Base-by-base conservation (phyloP, 2,329 filamentous ascomycete species). In the Paraconiothyrium sp. region DNA sequence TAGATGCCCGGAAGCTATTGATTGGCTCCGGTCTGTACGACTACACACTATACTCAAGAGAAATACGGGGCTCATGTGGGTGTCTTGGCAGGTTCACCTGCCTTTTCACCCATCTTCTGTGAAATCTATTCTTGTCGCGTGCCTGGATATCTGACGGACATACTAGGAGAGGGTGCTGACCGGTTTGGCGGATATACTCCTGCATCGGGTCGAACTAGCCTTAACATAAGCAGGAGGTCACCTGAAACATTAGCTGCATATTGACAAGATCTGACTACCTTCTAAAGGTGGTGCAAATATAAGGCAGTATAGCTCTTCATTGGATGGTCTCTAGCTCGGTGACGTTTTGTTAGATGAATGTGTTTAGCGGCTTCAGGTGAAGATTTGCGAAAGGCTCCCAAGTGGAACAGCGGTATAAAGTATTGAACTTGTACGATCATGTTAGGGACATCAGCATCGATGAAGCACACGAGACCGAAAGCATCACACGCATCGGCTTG, bases 161-260 rank as follows among this genome's bases (percentile, higher is more conserved):
- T 47, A 20, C 34, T 20, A 50, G 22, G n/a, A 30, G 7, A 10
- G 44, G 32, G 10, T 1, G 30, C 20, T 55, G 50, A 55, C 50
- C 51, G 57, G 51, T 59, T 22, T 24, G 30, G 20, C 50, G 41
- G 41, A 22, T 35, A 2, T 27, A 30, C 27, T 59, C 20, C 32
- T 41, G n/a, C 5, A 30, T 48, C 22, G 9, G 43, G 6, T 7
- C 9, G 4, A n/a, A 10, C 41, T 39, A 47, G 35, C 2, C 39
- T 16, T 11, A 14, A 48, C 16, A 6, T 14, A 43, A 14, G 30
- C 2, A 14, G 20, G 39, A 2, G 14, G 50, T 59, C 59, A 61
- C 59, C 59, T 61, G 59, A 61, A 61, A 61, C 59, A 44, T n/a
- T 61, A 48, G 59, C 46, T 34, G 22, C 22, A 39, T 43, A 41